A percentile compares a stretch with the other conserved stretches of the same genome.
phyloP scores from a whole-genome alignment of 768 basidiomycete genomes.

The Trametes villosa region DNA sequence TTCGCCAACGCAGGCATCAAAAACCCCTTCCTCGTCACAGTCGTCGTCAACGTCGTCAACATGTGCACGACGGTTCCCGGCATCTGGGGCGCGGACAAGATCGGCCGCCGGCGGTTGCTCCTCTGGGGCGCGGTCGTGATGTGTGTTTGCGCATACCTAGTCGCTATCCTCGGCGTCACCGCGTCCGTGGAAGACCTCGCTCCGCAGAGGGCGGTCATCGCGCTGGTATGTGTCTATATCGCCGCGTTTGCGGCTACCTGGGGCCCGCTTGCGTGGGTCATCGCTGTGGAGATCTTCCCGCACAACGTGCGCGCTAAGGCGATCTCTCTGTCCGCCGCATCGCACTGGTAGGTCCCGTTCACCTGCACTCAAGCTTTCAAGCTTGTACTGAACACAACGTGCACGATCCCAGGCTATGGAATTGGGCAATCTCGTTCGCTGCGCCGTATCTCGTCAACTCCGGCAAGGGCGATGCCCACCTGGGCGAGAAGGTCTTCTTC shows the following conservation, averaged over 20 bases:
- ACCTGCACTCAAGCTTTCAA: not conserved
- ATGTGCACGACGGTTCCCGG: constrained; percentile 77
- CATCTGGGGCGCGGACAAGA: constrained; percentile 77
- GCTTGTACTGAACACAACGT: too few relatives aligned
- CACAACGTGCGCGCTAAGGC: constrained; percentile 80
- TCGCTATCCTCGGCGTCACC: constrained; percentile 64
- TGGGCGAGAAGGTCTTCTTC: constrained; percentile 43
- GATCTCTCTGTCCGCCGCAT: constrained; percentile 72
- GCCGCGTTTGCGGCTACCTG: constrained; percentile 53
- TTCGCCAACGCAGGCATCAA: constrained; percentile 48
- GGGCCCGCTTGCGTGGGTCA: constrained; percentile 69
- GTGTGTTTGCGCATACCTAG: constrained; percentile 82
- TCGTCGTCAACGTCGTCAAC: constrained; percentile 76
- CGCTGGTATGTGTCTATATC: constrained; percentile 54
- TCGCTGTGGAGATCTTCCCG: constrained; percentile 80
- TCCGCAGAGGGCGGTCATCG: constrained; percentile 64
- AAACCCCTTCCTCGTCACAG: constrained; percentile 55
- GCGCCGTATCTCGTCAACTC: constrained; percentile 37
- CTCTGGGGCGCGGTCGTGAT: constrained; percentile 80
- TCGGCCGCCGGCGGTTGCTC: constrained; percentile 80
- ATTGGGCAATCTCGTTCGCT: constrained; percentile 46
- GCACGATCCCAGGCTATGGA: constrained; percentile 37
- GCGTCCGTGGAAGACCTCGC: constrained; percentile 39
- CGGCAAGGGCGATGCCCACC: constrained; percentile 21
- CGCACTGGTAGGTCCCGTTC: constrained; percentile 53